Evolutionary conservation across 495 filamentous ascomycete genomes (phyloP), one percentile per base, ranked within the genome.

Genomic region (Talaromyces borbonicus): DNA sequence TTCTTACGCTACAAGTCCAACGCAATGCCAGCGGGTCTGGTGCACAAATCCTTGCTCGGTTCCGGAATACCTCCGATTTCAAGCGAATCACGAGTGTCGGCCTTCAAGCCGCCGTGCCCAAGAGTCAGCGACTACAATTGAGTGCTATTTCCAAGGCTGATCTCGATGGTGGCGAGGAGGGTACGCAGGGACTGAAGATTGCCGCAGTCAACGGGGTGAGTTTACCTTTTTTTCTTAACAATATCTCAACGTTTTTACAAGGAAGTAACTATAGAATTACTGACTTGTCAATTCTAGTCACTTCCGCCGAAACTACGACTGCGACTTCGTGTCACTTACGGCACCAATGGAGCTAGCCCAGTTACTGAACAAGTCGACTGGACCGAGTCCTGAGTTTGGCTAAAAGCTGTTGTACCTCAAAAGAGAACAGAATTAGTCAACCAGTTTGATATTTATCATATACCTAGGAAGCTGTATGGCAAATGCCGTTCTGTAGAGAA

Each of bases 321-420:
- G 52, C 77, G 93, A 59, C 72, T 98, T 52, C 90, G 85, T 68
- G 75, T 98, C 55, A 79, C 78, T 41, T 96, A 85, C 63, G 69
- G 74, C 29, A 83, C 79, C 52, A 81, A 82, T 43, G 74, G 78
- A 20, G 72, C 67, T n/a, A 74, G 76, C 20, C 68, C 80, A 41
- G 77, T 93, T 6, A 84, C 80, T 55, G 93, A 98, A 54, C 87
- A 95, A 65, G 89, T 96, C 47, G 90, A 96, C 69, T 98, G 92
- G 92, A 77, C 81, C 40, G 92, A 98, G 61, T 86, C 88, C 11
- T 50, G 48, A 50, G 6, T 19, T 14, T 9, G 4, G 35, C 8
- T 14, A 22, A 7, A 43, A 12, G 30, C 8, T 15, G 22, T 29
- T 67, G 37, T 61, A 43, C 24, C 24, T 18, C 20, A 18, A 33